Evolutionary conservation across 352 stramenopile genomes (phyloP).

Genomic region (Globisporangium iwayamae): DNA sequence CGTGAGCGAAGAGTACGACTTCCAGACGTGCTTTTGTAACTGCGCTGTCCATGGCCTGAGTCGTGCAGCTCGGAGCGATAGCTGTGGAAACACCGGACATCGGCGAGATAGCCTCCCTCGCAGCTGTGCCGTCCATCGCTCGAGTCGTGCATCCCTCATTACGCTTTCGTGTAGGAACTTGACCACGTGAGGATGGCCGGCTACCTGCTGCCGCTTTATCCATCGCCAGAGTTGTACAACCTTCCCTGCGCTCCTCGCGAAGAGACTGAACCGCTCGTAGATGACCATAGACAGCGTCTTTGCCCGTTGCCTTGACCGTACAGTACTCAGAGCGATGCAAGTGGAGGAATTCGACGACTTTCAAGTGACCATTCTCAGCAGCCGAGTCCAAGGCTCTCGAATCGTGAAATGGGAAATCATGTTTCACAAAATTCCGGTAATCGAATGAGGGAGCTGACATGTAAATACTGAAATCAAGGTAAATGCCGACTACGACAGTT

Average conservation of each 20-base stretch:
- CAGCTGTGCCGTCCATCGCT: not conserved
- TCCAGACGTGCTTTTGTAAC: not conserved
- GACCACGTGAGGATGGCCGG: not conserved
- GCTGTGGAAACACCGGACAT: not conserved
- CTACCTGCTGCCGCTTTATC: not conserved
- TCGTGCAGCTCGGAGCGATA: not conserved
- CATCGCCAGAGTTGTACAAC: conserved; percentile 5
- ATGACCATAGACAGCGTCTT: not conserved
- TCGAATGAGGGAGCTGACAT: too few relatives aligned
- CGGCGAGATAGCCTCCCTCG: not conserved
- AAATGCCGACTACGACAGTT: too few relatives aligned
- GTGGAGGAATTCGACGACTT: not conserved
- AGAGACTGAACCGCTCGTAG: conserved; percentile 11
- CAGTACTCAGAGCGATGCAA: not conserved
- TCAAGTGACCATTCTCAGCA: not conserved
- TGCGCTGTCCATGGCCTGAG: not conserved
- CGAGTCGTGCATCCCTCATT: not conserved
- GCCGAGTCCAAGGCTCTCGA: too few relatives aligned
- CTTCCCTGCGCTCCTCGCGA: conserved; percentile 3
- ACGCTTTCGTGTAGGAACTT: not conserved
- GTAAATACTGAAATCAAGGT: too few relatives aligned
- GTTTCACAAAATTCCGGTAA: too few relatives aligned
- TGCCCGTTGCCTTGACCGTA: conserved; percentile 14
- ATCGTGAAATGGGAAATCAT: too few relatives aligned
- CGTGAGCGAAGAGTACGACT: not conserved